Evolutionary conservation across 768 basidiomycete species (phyloP).

Genomic region (Pisolithus sp.): DNA sequence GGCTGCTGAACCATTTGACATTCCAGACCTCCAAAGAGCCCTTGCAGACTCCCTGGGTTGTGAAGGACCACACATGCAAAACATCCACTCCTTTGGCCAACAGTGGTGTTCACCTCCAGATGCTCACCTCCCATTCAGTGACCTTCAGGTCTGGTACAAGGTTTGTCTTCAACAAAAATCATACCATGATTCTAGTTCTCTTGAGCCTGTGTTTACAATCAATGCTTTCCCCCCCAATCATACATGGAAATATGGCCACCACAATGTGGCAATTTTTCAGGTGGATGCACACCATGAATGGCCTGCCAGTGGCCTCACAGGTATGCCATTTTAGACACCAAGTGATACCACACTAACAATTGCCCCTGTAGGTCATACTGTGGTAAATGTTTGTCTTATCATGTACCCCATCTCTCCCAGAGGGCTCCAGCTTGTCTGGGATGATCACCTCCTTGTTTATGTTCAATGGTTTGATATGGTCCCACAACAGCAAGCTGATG

Average conservation of each 20-base stretch:
- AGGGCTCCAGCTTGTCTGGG: not conserved
- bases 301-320: conserved; percentile 3
- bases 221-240: conserved; percentile 14
- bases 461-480: conserved; percentile 19
- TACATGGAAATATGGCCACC: conserved; percentile 16
- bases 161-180: conserved; percentile 18
- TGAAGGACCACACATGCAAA: not conserved
- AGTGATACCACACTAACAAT: not conserved
- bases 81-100: conserved; percentile 2
- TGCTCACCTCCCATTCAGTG: conserved; percentile 17
- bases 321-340: not conserved
- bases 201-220: conserved; percentile 5
- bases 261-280: conserved; percentile 12
- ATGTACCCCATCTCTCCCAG: conserved; percentile 7
- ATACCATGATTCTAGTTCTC: conserved; percentile 5
- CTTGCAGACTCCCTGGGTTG: conserved; percentile 15
- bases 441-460: conserved; percentile 18
- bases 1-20: conserved; percentile 14
- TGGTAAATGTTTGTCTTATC: conserved; percentile 13
- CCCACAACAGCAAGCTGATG: conserved; percentile 4
- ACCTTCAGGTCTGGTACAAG: conserved; percentile 25
- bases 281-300: too few relatives aligned
- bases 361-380: conserved; percentile 4
- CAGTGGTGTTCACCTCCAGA: not conserved
- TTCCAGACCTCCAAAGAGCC: conserved; percentile 25